phyloP scores from a whole-genome alignment of 2,329 filamentous ascomycete species.

The Metarhizium album region DNA sequence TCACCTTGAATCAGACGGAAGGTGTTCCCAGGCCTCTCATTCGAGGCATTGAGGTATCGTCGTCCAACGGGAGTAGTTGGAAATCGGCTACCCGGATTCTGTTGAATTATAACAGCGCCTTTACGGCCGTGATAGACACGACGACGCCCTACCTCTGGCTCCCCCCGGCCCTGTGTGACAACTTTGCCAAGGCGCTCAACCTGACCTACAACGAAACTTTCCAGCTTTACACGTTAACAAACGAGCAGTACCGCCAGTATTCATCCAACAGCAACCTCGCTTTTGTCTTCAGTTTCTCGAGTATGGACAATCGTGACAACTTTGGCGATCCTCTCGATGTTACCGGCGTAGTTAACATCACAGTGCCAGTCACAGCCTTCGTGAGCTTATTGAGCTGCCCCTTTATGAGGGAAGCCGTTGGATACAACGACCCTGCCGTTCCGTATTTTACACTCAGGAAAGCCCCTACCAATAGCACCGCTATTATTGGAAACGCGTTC shows the following conservation, averaged over 20 bases:
- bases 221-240: conserved; percentile 52
- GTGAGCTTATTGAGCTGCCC: conserved; percentile 39
- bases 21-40: conserved; percentile 50
- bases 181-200: conserved; percentile 53
- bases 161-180: conserved; percentile 47
- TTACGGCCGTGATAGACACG: conserved; percentile 49
- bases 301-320: conserved; percentile 41
- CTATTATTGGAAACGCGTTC: conserved; percentile 57
- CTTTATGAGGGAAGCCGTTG: conserved; percentile 31
- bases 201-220: conserved; percentile 54
- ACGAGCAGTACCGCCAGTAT: conserved; percentile 42
- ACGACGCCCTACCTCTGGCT: conserved; percentile 56
- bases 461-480: conserved; percentile 33
- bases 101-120: conserved; percentile 34
- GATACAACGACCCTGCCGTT: conserved; percentile 32
- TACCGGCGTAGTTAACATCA: conserved; percentile 45
- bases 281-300: conserved; percentile 47
- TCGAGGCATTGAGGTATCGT: conserved; percentile 40
- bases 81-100: conserved; percentile 25
- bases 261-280: conserved; percentile 29
- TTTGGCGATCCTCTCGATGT: conserved; percentile 38
- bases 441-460: conserved; percentile 59
- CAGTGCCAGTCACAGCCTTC: conserved; percentile 40
- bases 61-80: conserved; percentile 28
- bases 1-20: conserved; percentile 42